Base-by-base conservation (phyloP, 768 basidiomycete genomes). In the Suillus subalutaceus region DNA sequence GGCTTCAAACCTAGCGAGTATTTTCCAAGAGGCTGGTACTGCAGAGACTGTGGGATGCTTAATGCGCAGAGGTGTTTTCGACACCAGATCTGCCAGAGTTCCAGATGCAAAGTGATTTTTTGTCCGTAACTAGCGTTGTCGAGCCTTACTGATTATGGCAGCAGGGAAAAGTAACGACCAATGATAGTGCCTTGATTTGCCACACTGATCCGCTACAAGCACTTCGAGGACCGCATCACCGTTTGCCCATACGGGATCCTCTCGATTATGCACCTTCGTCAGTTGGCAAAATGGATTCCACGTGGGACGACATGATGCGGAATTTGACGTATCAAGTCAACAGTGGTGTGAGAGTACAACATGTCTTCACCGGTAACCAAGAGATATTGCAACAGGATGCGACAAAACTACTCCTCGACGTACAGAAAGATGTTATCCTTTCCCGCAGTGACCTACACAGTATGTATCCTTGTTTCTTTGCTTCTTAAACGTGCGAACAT, bases 301-400 rank as follows among this genome's bases (percentile, higher is more conserved):
- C 60, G 20, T 79, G 78, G 79, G 71, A 74, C 30, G 71, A 79
- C 52, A 72, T 68, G 20, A 79, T 79, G 73, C 71, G 72, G 30
- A 72, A 74, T 26, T 72, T 71, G 68, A 64, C 62, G 18, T 72
- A 75, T 63, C n/a, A 20, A n/a, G 20, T 74, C 63, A 74, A 63
- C 20, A 64, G 68, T 16, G 66, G 67, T 16, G 73, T 74, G 3
- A 72, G 56, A 20, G 73, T 81, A 18, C 76, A 78, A 30, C 85
- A 87, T 64, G 66, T 87, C 52, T 87, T 85, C 67, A 84, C 83
- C 0, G 76, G 83, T n/a, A 87, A 87, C 66, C 67, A 75, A 18
- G 69, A 72, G n/a, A 40, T 62, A 4, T 71, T 85, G 55, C 86
- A 87, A 69, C 63, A 48, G 55, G 75, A 77, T 1, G 79, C 84